Base-by-base conservation (phyloP, 805 yeast species). In the Candida sonorensis region DNA sequence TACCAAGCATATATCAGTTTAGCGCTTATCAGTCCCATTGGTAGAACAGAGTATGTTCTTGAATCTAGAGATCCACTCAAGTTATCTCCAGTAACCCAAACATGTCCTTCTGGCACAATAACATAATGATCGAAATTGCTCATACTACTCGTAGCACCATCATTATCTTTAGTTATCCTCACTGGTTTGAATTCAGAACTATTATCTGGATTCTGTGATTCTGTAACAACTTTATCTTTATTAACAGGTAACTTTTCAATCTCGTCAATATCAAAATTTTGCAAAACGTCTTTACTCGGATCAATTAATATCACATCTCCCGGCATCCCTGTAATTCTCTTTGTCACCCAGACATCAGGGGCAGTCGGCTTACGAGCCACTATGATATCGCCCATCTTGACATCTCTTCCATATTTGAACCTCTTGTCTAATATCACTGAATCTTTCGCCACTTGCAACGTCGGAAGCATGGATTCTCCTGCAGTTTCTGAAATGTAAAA, bases 81-180 rank as follows among this genome's bases (percentile, higher is more conserved):
- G 51, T 92, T 92, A 51, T 92, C 99, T 2, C 99, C 99, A 0
- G 97, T 86, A 3, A 88, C 80, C 97, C 97, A 92, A 29, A 85
- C 83, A 57, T 92, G 98, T 3, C 98, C 98, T 44, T 78, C 75
- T 1, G 98, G 98, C 0, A 92, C 88, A 35, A 63, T 66, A 7
- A 90, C 77, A 54, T 66, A 85, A 35, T 73, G 70, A 48, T 72
- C 66, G 32, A 33, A 50, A 14, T 51, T 56, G 26, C 23, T 26
- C n/a, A n/a, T n/a, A n/a, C 7, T 19, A 18, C 34, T 38, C 5
- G 37, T 37, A 11, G 32, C 30, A 7, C 19, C 36, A 14, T 27
- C 41, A 7, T 18, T 18, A 3, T 33, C 38, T 26, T 43, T 44
- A 15, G 48, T 46, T 9, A 50, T 50, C 19, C 31, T 35, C 32